These are phyloP conservation scores for Delitschia confertaspora DNA, from an alignment of 495 filamentous ascomycete species.

Conservation along the genomic window DNA sequence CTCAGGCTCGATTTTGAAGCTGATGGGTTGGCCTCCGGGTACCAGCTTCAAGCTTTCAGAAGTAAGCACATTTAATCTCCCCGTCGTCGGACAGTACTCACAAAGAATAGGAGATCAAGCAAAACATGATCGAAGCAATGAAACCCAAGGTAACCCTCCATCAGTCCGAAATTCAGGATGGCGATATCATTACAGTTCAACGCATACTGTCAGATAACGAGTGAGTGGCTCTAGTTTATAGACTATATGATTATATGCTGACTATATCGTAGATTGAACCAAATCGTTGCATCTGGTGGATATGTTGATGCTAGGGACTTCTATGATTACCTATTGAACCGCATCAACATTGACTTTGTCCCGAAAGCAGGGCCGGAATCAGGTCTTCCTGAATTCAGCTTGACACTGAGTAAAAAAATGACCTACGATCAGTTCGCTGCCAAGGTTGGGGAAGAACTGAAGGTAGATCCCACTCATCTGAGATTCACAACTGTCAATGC, in stretches of 20 bases:
- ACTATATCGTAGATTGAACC: conserved; percentile 2
- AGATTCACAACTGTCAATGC: conserved; percentile 79
- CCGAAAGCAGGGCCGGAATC: conserved; percentile 45
- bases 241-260: too few species aligned
- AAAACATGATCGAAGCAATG: conserved; percentile 90
- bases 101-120: conserved; percentile 70
- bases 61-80: conserved; percentile 31
- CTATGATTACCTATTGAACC: conserved; percentile 86
- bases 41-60: conserved; percentile 62
- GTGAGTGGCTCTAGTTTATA: conserved; percentile 25
- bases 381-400: conserved; percentile 52
- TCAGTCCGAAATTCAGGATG: conserved; percentile 90
- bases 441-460: conserved; percentile 72
- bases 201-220: conserved; percentile 54
- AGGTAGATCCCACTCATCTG: conserved; percentile 74
- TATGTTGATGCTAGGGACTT: conserved; percentile 67
- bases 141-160: conserved; percentile 82
- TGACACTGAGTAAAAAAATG: conserved; percentile 77
- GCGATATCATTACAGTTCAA: conserved; percentile 95
- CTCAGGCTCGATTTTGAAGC: conserved; percentile 65
- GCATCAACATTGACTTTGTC: conserved; percentile 59
- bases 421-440: conserved; percentile 81
- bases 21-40: conserved; percentile 75
- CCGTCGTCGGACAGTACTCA: not conserved
- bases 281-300: conserved; percentile 26